phyloP scores from a whole-genome alignment of 73 alveolate genomes.

The Paramecium biaurelia region DNA sequence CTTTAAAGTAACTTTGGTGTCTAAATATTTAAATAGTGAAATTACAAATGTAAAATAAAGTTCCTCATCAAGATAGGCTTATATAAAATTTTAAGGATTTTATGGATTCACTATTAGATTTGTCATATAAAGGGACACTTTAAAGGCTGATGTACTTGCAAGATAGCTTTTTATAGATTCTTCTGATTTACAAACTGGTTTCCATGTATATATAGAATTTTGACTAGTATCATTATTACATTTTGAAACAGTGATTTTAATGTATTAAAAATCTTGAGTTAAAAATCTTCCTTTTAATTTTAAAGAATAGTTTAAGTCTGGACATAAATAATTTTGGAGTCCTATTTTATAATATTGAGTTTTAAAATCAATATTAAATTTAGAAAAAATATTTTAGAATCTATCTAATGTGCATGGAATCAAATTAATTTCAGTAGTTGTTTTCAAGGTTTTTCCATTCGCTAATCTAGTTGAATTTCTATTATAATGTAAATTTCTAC shows the following conservation, averaged over 20 bases:
- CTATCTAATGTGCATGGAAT: constrained; percentile 10
- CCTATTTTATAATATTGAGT: neutral
- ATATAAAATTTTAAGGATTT: neutral
- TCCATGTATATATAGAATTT: neutral
- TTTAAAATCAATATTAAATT: neutral
- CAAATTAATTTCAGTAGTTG: neutral
- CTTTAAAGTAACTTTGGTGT: neutral
- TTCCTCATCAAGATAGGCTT: neutral
- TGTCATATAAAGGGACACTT: neutral
- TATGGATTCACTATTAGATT: neutral
- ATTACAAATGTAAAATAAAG: constrained; percentile 22
- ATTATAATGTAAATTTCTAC: neutral
- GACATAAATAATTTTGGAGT: neutral
- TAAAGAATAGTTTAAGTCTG: neutral
- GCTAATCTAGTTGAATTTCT: neutral
- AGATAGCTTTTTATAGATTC: neutral
- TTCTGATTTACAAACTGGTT: neutral
- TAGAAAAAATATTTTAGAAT: neutral
- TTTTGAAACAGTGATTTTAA: neutral
- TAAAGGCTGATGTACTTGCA: neutral
- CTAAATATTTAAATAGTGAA: neutral
- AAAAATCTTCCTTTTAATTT: neutral
- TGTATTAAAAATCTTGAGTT: neutral
- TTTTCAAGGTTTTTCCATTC: neutral
- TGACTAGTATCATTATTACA: neutral